Base-by-base conservation (phyloP, 2,329 filamentous ascomycete species). In the Pseudogymnoascus sp. region DNA sequence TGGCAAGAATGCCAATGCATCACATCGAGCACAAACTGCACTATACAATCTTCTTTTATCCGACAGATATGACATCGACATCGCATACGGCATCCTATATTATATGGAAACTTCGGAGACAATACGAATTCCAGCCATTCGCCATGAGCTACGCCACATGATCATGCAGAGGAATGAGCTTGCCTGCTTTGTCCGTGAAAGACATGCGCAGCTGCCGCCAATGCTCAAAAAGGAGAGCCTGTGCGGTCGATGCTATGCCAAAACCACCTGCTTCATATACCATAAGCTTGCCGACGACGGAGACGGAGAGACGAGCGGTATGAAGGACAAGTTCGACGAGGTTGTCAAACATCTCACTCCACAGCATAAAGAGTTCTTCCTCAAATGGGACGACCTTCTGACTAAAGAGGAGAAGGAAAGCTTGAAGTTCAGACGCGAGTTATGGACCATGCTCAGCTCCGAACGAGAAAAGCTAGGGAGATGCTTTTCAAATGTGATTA, bases 321-420 rank as follows among this genome's bases (percentile, higher is more conserved):
- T 96, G 74, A 85, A 88, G 53, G 84, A 88, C 31, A 89, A 90
- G 68, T 99, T 97, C 71, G 85, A 91, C 61, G 89, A 95, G 66
- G 79, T 91, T 5, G 88, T 96, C 60, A 82, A 83, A 64, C 89
- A 96, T 71, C 80, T 96, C n/a, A 90, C 84, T 5, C 82, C 88
- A 1, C 79, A 77, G 0, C 90, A 97, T 71, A 85, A 86, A 68
- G 84, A 87, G 0, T 99, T 97, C 74, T 97, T 99, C 75, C 82
- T 89, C 66, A 96, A 95, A 72, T 99, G 95, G 95, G 95, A 99
- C 74, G 84, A 88, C 60, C 80, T 99, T 12, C 79, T 99, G 38
- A 97, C 93, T 0, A 95, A 95, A 73, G 95, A 99, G 77, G 95
- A 99, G 74, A 91, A 88, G 69, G 92, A 96, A 70, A 86, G 89